Evolutionary conservation across 2,329 filamentous ascomycete genomes (phyloP).

Genomic region (Apiospora pterosperma): DNA sequence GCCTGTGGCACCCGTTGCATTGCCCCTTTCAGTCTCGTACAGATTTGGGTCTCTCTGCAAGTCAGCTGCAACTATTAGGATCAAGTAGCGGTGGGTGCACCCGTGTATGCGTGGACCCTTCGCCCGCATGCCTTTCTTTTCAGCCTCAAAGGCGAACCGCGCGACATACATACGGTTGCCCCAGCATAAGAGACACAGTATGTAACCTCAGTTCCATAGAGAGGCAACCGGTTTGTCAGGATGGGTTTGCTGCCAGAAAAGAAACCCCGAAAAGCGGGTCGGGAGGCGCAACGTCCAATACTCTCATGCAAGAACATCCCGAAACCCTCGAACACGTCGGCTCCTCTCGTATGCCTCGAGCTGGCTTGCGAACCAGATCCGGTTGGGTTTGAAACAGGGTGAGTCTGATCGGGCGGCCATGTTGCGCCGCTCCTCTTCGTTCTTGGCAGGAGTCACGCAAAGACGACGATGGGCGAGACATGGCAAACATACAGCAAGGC

Average conservation of each 20-base stretch:
- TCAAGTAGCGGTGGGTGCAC: neutral
- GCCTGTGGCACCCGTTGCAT: neutral
- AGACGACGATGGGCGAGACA: too few relatives aligned
- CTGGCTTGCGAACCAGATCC: neutral
- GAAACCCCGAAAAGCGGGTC: neutral
- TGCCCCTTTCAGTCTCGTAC: neutral
- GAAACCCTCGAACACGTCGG: neutral
- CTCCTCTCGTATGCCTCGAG: neutral
- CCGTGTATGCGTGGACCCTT: neutral
- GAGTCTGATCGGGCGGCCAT: too few relatives aligned
- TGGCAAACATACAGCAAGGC: too few relatives aligned
- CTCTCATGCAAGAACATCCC: neutral
- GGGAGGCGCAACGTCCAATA: neutral
- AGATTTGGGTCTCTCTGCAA: neutral
- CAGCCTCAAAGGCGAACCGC: neutral
- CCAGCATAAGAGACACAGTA: neutral
- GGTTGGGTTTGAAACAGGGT: too few relatives aligned
- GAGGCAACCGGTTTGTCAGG: neutral
- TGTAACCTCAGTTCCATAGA: neutral
- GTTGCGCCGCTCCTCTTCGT: too few relatives aligned
- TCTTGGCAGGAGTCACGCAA: too few relatives aligned
- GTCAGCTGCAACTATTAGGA: neutral
- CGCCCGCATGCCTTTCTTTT: neutral
- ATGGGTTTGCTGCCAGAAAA: neutral
- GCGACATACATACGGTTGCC: neutral